Conservation (phyloP, 2,329 filamentous ascomycete genomes). For the Neonectria coccinea region DNA sequence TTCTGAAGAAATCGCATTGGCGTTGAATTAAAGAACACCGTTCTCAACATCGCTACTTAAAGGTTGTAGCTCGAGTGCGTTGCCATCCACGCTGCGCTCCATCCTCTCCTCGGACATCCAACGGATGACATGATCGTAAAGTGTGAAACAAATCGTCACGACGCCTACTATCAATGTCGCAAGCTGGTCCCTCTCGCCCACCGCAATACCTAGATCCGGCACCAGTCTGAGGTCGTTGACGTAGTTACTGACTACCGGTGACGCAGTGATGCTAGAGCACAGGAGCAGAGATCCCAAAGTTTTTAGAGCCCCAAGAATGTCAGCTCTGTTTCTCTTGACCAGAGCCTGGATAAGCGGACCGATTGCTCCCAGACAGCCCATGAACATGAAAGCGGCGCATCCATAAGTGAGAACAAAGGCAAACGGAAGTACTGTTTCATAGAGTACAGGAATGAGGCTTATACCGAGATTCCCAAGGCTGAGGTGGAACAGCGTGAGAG, state of each 20-base stretch:
- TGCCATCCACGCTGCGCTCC: too few species aligned
- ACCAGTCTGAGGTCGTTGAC: neutral
- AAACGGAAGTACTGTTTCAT: slow-evolving; percentile 9
- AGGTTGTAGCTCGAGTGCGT: neutral
- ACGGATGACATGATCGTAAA: slow-evolving; percentile 4
- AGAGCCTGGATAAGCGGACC: neutral
- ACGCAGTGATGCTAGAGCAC: neutral
- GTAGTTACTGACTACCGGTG: neutral
- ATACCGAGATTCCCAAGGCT: slow-evolving; percentile 9
- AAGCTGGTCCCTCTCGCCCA: slow-evolving; percentile 23
- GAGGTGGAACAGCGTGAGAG: slow-evolving; percentile 6
- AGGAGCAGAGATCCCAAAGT: neutral
- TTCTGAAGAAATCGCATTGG: too few species aligned
- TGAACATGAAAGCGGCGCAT: too few species aligned
- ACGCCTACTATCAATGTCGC: slow-evolving; percentile 20
- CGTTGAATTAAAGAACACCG: too few species aligned
- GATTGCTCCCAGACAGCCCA: neutral
- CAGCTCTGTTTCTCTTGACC: neutral
- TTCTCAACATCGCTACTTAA: neutral
- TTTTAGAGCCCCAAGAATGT: neutral
- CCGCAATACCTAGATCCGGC: slow-evolving; percentile 20
- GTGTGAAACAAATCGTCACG: slow-evolving; percentile 7
- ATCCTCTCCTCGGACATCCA: neutral
- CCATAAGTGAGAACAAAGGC: neutral
- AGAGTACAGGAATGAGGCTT: neutral